phyloP scores from a whole-genome alignment of 73 alveolate genomes.

The Durusdinium trenchii region DNA sequence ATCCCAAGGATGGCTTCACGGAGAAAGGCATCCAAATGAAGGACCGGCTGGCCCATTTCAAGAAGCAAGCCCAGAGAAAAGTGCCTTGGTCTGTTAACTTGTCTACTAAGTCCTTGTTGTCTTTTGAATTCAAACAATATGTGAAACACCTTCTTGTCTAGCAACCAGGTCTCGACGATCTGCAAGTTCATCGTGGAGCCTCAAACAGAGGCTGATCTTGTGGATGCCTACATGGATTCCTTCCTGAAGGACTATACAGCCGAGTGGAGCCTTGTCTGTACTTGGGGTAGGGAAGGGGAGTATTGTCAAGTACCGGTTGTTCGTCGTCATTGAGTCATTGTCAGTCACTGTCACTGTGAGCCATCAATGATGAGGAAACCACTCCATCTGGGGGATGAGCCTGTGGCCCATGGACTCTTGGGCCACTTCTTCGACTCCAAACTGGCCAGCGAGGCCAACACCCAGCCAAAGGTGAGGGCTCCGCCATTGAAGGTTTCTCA shows the following conservation, averaged over 20 bases:
- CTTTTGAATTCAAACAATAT: no score
- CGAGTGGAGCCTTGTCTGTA: background rate
- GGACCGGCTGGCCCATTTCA: background rate
- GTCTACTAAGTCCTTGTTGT: no score
- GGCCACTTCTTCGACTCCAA: background rate
- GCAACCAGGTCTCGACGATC: background rate
- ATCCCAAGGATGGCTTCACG: background rate
- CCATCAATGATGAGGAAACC: background rate
- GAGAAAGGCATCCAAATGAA: background rate
- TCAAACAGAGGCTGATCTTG: background rate
- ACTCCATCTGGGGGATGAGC: background rate
- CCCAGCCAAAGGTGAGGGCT: background rate
- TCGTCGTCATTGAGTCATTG: no score
- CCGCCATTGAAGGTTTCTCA: background rate
- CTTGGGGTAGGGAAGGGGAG: background rate
- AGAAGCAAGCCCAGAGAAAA: constrained; percentile 8
- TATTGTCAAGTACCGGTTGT: no score
- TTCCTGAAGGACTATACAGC: background rate
- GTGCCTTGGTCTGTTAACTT: background rate
- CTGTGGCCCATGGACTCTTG: background rate
- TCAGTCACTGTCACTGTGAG: no score
- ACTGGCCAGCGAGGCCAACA: background rate
- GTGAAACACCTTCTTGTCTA: no score
- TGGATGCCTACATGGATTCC: background rate
- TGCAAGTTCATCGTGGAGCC: constrained; percentile 14